Evolutionary conservation across 805 yeast genomes (phyloP), one percentile per base, ranked within the genome.

Genomic region (Priceomyces castillae): DNA sequence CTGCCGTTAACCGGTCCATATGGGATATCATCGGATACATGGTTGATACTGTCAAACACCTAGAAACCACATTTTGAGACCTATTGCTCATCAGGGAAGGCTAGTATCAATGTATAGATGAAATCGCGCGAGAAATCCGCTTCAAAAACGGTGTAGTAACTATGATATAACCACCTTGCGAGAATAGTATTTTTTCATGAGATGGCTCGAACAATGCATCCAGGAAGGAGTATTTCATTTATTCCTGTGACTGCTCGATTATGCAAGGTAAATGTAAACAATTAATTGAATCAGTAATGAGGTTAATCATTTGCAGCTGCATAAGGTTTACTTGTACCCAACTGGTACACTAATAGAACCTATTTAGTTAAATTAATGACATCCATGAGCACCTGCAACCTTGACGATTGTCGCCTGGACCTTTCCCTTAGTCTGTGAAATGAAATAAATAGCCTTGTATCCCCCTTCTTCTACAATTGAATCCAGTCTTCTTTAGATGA

Each of bases 381-480:
- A 34, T 23, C 30, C 19, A 23, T 23, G 30, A 23, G 40, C 40
- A 37, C 18, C 30, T 19, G 36, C 30, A 37, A 6, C 30, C 15
- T 19, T 19, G 37, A 34, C 25, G 37, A 34, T 3, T 16, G 15
- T 11, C 4, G n/a, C 15, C 31, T 28, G 31, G 37, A 12, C 22
- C 14, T 7, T 18, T n/a, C 15, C 11, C 39, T 30, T 16, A 10
- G 31, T 37, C 15, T 11, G n/a, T 3, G 17, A 25, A 38, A 12
- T 39, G 26, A 23, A 26, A 41, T 41, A 41, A 41, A 41, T 41
- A 41, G 23, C 39, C 35, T 19, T 18, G 30, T 34, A 25, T 14
- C 20, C 20, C 39, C 34, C 36, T 14, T 16, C 22, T 41, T 41
- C 18, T 34, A n/a, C 31, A 25, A 3, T 6, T 41, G 17, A 11